Conservation (phyloP, 2,329 filamentous ascomycete genomes). For the Fusarium haematococcum region DNA sequence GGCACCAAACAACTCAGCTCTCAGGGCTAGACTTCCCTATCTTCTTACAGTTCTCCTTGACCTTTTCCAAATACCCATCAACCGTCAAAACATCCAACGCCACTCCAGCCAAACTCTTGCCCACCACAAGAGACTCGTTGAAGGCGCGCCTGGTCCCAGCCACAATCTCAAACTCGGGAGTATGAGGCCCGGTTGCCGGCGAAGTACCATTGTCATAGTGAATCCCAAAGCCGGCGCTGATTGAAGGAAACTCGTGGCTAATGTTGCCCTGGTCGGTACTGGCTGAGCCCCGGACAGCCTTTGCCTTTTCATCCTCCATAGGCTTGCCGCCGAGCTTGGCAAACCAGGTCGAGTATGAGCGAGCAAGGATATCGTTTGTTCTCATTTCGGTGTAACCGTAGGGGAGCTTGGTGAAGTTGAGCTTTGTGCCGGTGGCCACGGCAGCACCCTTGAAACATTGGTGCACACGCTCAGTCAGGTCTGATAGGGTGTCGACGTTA, state of each 20-base stretch:
- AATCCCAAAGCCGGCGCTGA: background rate
- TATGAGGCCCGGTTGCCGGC: background rate
- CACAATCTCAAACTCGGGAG: background rate
- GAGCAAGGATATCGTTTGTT: background rate
- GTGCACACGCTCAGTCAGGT: background rate
- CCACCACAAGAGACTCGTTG: background rate
- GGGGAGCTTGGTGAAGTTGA: background rate
- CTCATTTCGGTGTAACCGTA: background rate
- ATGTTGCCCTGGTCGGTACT: background rate
- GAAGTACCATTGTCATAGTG: background rate
- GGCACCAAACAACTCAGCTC: background rate
- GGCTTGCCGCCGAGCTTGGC: background rate
- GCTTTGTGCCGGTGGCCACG: background rate
- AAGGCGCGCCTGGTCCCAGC: background rate
- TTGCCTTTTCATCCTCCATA: background rate
- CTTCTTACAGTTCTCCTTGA: background rate
- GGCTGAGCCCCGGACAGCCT: background rate
- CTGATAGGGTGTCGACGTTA: background rate
- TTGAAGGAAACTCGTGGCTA: background rate
- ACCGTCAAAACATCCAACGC: background rate
- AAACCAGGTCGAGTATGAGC: background rate
- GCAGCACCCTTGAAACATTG: background rate
- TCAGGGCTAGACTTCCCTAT: background rate
- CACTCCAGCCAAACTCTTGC: background rate
- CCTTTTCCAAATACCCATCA: background rate